Conservation (phyloP, 352 stramenopile genomes). For the Phytopythium mirpurense region DNA sequence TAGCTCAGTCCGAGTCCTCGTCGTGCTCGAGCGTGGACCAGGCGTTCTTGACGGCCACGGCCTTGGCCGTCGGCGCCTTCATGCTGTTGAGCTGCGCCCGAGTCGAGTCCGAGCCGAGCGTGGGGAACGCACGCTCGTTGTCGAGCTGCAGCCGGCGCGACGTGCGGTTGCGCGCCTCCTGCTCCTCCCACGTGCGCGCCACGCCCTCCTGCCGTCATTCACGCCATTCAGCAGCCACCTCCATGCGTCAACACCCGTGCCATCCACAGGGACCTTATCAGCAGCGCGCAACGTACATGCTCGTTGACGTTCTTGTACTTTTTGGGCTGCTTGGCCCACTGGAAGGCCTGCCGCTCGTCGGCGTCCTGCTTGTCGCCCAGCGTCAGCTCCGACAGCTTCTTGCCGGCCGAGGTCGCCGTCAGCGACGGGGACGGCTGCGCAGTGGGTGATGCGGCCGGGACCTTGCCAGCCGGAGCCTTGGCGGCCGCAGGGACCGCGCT, state of each 20-base stretch:
- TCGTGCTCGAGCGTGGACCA: constrained; percentile 68
- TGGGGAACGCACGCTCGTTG: constrained; percentile 76
- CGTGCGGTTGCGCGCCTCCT: constrained; percentile 65
- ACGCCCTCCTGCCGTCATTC: constrained; percentile 33
- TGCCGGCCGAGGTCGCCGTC: constrained; percentile 19
- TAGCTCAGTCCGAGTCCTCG: constrained; percentile 47
- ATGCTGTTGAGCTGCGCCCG: constrained; percentile 55
- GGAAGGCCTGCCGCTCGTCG: constrained; percentile 47
- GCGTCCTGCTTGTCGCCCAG: constrained; percentile 44
- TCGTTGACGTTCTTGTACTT: constrained; percentile 72
- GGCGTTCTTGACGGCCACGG: constrained; percentile 67
- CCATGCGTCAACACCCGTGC: too few species aligned
- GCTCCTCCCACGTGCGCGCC: constrained; percentile 61
- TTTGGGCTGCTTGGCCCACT: constrained; percentile 83
- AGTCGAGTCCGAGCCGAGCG: constrained; percentile 45
- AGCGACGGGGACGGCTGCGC: constrained; percentile 15
- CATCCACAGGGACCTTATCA: too few species aligned
- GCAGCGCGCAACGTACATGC: constrained; percentile 16
- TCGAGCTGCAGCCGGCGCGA: constrained; percentile 54
- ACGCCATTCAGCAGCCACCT: not conserved
- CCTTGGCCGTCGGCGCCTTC: constrained; percentile 50
- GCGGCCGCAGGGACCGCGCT: constrained; percentile 11
- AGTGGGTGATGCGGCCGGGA: constrained; percentile 2
- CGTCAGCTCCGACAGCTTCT: constrained; percentile 61
- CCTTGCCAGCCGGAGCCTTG: constrained; percentile 9